Conservation (phyloP, 1,284 basidiomycete species). For the Meira miltonrushii region DNA sequence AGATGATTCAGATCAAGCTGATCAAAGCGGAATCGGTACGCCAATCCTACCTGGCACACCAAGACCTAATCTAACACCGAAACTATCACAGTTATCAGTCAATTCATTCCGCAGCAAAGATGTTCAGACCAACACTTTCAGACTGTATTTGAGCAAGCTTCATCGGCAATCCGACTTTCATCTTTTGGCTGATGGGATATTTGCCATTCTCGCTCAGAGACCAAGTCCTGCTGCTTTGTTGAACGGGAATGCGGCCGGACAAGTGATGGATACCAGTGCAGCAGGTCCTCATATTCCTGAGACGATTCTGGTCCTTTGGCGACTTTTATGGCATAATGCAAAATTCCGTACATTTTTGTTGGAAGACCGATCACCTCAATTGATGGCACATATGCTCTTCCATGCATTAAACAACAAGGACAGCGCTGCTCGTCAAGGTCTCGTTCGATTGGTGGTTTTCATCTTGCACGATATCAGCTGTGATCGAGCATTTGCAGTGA, state of each 20-base stretch:
- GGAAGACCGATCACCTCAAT: constrained; percentile 28
- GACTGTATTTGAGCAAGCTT: constrained; percentile 45
- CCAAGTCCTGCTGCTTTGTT: constrained; percentile 20
- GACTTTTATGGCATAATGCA: constrained; percentile 32
- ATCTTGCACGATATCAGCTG: constrained; percentile 85
- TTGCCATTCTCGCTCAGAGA: constrained; percentile 17
- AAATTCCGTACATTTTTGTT: constrained; percentile 37
- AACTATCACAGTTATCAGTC: background rate
- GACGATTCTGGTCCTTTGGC: constrained; percentile 37
- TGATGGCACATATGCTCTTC: constrained; percentile 24
- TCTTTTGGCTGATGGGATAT: constrained; percentile 27
- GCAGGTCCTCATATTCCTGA: constrained; percentile 32
- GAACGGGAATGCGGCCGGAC: background rate
- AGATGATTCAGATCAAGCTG: background rate
- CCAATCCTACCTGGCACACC: background rate
- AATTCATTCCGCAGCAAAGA: background rate
- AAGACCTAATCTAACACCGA: background rate
- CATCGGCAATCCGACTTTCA: constrained; percentile 44
- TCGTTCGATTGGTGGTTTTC: constrained; percentile 82
- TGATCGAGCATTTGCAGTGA: constrained; percentile 67
- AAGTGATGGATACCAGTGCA: constrained; percentile 2
- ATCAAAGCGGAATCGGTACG: background rate
- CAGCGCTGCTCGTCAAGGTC: constrained; percentile 71
- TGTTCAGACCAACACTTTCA: constrained; percentile 29
- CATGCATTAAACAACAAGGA: constrained; percentile 32